Conservation (phyloP, 768 basidiomycete species). For the Terana coerulea region DNA sequence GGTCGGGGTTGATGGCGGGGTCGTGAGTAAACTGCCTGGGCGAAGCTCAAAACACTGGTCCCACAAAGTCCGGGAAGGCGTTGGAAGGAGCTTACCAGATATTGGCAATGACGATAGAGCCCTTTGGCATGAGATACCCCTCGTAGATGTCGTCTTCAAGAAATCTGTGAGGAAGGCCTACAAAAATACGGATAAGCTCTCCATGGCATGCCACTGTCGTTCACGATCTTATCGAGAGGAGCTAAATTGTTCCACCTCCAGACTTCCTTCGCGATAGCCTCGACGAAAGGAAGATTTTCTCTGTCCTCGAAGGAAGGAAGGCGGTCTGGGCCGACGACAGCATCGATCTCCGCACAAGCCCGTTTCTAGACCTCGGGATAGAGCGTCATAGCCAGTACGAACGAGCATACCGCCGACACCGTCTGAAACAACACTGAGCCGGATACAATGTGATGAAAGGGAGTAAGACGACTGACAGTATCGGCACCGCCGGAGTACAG, state of each 20-base stretch:
- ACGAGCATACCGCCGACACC: constrained; percentile 16
- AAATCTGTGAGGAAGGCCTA: background rate
- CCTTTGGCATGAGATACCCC: constrained; percentile 26
- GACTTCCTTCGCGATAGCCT: constrained; percentile 21
- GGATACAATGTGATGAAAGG: background rate
- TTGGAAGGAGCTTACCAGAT: constrained; percentile 6
- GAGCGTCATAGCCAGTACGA: constrained; percentile 23
- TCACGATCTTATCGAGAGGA: constrained; percentile 7
- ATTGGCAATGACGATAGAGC: constrained; percentile 19
- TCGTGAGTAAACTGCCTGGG: constrained; percentile 22
- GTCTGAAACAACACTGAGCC: constrained; percentile 16
- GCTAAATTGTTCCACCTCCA: constrained; percentile 18
- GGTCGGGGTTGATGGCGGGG: constrained; percentile 16
- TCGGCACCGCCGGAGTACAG: constrained; percentile 14
- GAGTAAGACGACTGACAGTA: background rate
- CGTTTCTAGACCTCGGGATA: constrained; percentile 21
- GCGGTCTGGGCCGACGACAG: constrained; percentile 1
- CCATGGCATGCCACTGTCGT: background rate
- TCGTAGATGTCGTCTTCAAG: constrained; percentile 24
- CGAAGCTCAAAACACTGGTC: background rate
- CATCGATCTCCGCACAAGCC: constrained; percentile 4
- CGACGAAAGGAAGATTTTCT: constrained; percentile 18
- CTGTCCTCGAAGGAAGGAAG: constrained; percentile 15
- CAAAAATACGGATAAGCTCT: background rate
- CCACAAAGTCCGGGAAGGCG: background rate